These are phyloP conservation scores for Xylaria longipes DNA, from an alignment of 495 filamentous ascomycete species.

Conservation along the genomic window DNA sequence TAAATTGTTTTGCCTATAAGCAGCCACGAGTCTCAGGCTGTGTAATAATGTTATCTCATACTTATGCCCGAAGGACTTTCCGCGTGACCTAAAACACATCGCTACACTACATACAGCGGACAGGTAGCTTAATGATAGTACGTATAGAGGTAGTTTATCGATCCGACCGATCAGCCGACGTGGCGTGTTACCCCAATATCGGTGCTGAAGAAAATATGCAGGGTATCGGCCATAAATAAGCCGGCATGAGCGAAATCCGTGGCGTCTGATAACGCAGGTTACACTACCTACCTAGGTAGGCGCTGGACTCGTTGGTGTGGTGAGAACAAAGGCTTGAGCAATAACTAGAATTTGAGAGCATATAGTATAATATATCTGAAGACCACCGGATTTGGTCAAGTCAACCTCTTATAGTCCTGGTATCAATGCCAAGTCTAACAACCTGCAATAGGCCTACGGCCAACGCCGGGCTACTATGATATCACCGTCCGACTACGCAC, in stretches of 20 bases:
- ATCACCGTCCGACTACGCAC: background rate
- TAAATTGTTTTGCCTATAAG: background rate
- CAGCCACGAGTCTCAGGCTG: background rate
- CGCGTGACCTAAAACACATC: background rate
- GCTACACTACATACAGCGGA: background rate
- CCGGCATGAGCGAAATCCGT: background rate
- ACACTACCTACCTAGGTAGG: too few relatives aligned
- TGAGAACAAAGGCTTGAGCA: background rate
- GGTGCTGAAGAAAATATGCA: background rate
- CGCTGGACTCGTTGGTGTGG: constrained; percentile 1
- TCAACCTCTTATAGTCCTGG: too few relatives aligned
- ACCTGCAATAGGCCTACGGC: background rate
- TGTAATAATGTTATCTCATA: background rate
- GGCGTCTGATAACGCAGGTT: constrained; percentile 1
- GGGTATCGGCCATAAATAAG: background rate
- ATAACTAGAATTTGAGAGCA: background rate
- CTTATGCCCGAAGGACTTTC: background rate
- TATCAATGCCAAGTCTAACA: too few relatives aligned
- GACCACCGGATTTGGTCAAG: too few relatives aligned
- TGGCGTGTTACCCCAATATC: background rate
- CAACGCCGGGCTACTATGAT: background rate
- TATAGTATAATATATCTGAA: background rate
- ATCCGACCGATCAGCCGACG: background rate
- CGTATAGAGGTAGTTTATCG: background rate
- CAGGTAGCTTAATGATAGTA: background rate